Evolutionary conservation across 345 rosid genomes (phyloP), one percentile per base, ranked within the genome.

Genomic region (Pugionium dolabratum): DNA sequence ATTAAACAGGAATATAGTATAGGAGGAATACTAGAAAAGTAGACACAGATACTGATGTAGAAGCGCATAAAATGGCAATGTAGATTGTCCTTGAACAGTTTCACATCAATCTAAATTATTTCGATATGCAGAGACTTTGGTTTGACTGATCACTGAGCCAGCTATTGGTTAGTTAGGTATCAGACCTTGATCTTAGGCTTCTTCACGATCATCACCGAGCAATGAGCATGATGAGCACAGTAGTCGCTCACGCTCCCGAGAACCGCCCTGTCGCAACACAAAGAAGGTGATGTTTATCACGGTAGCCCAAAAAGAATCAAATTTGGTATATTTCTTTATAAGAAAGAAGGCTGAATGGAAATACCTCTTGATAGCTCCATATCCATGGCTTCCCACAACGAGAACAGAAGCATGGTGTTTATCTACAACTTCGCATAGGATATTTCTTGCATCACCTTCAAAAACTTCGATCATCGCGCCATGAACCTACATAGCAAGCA

Each of bases 211-310:
- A 90, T 84, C 72, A 88, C 97, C 1, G 85, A 75, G 85, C 97
- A 94, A 63, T 94, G 99, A 74, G 95, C 99, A 74, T 94, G 99
- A 71, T 94, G 99, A 69, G 95, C 77, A 58, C 95, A 90, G 67
- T 94, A 90, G 71, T 94, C 99, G 48, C 97, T 94, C 62, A 87
- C 96, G 34, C 99, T 94, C 9, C 97, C 99, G 31, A 90, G 81
- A 71, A 93, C 89, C 42, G 95, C 92, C 95, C 99, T 94, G 88
- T 64, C 70, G 42, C 25, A 66, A 49, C 51, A 51, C 11, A 6
- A 42, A 0, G 54, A 40, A 18, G 18, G 11, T 9, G 26, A 64
- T 9, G 31, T 46, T 55, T 34, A 6, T 30, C 45, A 29, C 3
- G 33, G 44, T 18, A n/a, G 27, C 18, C 9, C 9, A 54, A 54